phyloP scores from a whole-genome alignment of 78 protist species.

The Blattamonas nauphoetae region DNA sequence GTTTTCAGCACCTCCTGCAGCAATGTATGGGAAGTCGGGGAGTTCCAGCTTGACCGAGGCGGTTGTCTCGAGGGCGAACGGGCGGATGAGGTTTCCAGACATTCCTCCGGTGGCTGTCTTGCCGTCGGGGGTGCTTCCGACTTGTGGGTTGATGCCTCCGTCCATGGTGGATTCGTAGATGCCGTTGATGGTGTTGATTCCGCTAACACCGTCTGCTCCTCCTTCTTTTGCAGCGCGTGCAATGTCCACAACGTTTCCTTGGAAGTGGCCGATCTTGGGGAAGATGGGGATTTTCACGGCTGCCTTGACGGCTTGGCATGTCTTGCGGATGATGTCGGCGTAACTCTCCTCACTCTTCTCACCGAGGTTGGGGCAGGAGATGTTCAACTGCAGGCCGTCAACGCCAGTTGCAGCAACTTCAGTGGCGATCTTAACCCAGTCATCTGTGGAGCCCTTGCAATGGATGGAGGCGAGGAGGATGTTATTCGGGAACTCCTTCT shows the following conservation, averaged over 20 bases:
- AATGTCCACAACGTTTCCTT: not conserved
- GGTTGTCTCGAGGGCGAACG: conserved; percentile 4
- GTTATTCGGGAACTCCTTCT: conserved; percentile 23
- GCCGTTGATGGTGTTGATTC: conserved; percentile 17
- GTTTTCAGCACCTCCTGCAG: conserved; percentile 7
- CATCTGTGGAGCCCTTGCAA: not conserved
- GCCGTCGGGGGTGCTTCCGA: not conserved
- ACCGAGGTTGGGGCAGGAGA: conserved; percentile 13
- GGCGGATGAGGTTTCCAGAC: not conserved
- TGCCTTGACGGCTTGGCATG: not conserved
- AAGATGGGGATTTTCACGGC: conserved; percentile 1
- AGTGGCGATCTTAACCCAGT: conserved; percentile 22
- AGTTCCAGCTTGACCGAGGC: not conserved
- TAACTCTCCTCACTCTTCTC: not conserved
- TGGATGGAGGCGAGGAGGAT: conserved; percentile 29
- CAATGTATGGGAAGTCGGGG: conserved; percentile 1
- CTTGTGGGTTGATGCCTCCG: not conserved
- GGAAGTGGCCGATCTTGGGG: conserved; percentile 19
- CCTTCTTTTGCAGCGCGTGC: conserved; percentile 22
- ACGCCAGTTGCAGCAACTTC: not conserved
- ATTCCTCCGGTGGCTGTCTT: conserved; percentile 10
- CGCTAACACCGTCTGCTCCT: conserved; percentile 11
- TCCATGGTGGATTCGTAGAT: not conserved
- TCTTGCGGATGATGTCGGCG: conserved; percentile 4
- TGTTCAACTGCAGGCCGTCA: conserved; percentile 25